Evolutionary conservation across 306 rosid genomes (phyloP).

Genomic region (Cicer chorassanicum): DNA sequence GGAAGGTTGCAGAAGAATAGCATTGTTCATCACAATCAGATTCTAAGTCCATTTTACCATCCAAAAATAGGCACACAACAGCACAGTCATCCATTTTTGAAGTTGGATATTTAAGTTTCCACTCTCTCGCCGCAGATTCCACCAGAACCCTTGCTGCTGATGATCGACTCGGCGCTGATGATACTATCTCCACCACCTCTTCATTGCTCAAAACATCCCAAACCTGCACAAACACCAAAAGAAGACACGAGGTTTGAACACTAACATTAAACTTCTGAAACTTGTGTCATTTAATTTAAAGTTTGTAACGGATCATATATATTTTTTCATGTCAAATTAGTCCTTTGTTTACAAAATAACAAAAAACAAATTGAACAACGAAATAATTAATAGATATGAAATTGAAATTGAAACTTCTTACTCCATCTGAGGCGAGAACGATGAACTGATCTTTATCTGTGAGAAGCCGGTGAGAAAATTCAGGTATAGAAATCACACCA

Average conservation of each 20-base stretch:
- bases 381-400: background rate
- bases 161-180: constrained; percentile 70
- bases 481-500: constrained; percentile 95
- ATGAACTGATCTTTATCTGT: constrained; percentile 85
- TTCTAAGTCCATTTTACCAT: constrained; percentile 89
- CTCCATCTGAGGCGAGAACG: constrained; percentile 98
- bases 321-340: too few relatives aligned
- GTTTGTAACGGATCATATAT: too few relatives aligned
- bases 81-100: constrained; percentile 99
- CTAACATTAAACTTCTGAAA: constrained; percentile 18
- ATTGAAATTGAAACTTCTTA: constrained; percentile 48
- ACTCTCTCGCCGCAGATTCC: constrained; percentile 86
- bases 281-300: background rate
- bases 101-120: constrained; percentile 92
- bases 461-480: constrained; percentile 71
- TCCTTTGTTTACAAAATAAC: too few relatives aligned
- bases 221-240: constrained; percentile 54
- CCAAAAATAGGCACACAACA: constrained; percentile 86
- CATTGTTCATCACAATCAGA: constrained; percentile 86
- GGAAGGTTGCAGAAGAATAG: constrained; percentile 78
- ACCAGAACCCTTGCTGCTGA: constrained; percentile 80
- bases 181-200: constrained; percentile 90
- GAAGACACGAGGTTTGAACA: constrained; percentile 11
- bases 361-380: background rate
- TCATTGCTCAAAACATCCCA: constrained; percentile 98